These are phyloP conservation scores for Bruguiera sexangula DNA, from an alignment of 345 rosid species.

Conservation along the genomic window DNA sequence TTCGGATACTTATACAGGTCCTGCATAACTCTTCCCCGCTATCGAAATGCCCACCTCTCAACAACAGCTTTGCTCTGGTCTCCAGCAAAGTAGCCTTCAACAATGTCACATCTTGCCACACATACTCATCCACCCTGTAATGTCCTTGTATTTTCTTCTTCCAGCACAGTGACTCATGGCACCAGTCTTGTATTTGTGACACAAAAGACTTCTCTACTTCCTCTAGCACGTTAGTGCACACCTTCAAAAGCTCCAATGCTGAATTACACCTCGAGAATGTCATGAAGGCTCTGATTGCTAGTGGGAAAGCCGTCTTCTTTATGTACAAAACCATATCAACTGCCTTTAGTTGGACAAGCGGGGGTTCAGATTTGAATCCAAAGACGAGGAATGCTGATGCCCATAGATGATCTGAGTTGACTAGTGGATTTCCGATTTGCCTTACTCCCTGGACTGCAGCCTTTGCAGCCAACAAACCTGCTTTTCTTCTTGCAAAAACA, in stretches of 20 bases:
- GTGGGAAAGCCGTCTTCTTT: constrained; percentile 73
- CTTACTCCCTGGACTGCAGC: constrained; percentile 62
- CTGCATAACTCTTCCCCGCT: constrained; percentile 80
- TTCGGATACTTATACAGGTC: constrained; percentile 84
- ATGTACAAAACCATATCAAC: constrained; percentile 72
- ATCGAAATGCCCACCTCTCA: constrained; percentile 85
- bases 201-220: constrained; percentile 91
- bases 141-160: constrained; percentile 53
- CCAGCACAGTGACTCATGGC: constrained; percentile 85
- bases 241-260: constrained; percentile 77
- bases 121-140: constrained; percentile 69
- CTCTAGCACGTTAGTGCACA: constrained; percentile 82
- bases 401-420: constrained; percentile 78
- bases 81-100: constrained; percentile 74
- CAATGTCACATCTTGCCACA: constrained; percentile 89
- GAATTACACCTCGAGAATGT: constrained; percentile 85
- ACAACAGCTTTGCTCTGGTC: constrained; percentile 79
- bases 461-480: constrained; percentile 53
- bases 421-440: constrained; percentile 43
- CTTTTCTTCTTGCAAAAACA: constrained; percentile 55
- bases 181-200: constrained; percentile 82
- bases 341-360: constrained; percentile 69
- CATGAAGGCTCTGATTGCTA: constrained; percentile 74
- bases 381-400: constrained; percentile 88
- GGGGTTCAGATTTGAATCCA: constrained; percentile 84